phyloP scores from a whole-genome alignment of 2,329 filamentous ascomycete species.

The Phyllosticta paracitricarpa region DNA sequence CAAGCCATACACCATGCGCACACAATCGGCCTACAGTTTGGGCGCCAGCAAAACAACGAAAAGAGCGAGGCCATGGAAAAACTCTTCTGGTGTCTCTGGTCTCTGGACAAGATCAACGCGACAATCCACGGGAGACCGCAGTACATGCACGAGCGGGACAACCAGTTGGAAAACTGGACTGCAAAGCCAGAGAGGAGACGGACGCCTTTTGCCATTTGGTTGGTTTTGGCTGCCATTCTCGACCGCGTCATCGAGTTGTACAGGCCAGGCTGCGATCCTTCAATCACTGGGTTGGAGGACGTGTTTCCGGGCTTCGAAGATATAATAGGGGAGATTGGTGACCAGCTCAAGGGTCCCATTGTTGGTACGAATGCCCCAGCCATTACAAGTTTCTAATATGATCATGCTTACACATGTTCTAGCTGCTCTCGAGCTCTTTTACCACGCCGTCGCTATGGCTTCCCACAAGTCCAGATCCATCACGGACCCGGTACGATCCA shows the following conservation, averaged over 20 bases:
- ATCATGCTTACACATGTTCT: not conserved
- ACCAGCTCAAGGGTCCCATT: conserved; percentile 27
- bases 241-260: conserved; percentile 40
- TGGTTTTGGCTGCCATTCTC: conserved; percentile 35
- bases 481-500: conserved; percentile 36
- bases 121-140: conserved; percentile 38
- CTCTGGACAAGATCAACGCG: conserved; percentile 38
- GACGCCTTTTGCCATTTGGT: conserved; percentile 39
- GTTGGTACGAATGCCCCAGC: conserved; percentile 21
- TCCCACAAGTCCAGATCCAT: conserved; percentile 42
- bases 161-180: conserved; percentile 33
- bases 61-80: conserved; percentile 33
- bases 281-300: conserved; percentile 38
- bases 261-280: conserved; percentile 30
- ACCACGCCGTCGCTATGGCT: conserved; percentile 47
- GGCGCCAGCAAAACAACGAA: conserved; percentile 18
- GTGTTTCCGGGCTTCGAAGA: conserved; percentile 37
- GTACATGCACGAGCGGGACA: conserved; percentile 39
- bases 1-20: conserved; percentile 42
- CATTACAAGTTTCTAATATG: not conserved
- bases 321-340: conserved; percentile 30
- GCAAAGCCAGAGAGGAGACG: conserved; percentile 33
- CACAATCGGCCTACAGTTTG: conserved; percentile 38
- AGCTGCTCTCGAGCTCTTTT: conserved; percentile 41
- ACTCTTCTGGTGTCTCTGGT: conserved; percentile 42